Evolutionary conservation across 148 eudicot genomes (phyloP).

Genomic region (Dysphania ambrosioides): DNA sequence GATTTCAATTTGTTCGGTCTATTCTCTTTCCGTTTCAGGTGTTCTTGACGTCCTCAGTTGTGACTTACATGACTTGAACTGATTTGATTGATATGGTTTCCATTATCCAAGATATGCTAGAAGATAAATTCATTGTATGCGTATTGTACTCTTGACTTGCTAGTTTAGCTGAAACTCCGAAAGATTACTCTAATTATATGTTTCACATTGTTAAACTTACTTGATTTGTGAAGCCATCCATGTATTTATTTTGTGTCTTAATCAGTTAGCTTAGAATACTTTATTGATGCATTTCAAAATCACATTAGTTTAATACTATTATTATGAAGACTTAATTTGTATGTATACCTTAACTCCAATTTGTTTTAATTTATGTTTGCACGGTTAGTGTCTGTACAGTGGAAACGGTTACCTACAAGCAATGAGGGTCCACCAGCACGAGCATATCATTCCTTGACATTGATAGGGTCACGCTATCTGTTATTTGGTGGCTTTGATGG

Average conservation of each 20-base stretch:
- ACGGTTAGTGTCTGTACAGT: slow-evolving; percentile 71
- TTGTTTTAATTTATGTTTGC: neutral
- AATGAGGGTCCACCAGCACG: slow-evolving; percentile 80
- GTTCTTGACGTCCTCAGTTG: neutral
- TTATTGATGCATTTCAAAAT: neutral
- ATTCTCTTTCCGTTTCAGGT: neutral
- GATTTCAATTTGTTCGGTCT: too few relatives aligned
- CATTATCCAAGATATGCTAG: too few relatives aligned
- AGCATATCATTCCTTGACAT: slow-evolving; percentile 85
- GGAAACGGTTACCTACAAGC: slow-evolving; percentile 74
- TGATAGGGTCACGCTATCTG: slow-evolving; percentile 67
- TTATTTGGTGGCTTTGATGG: slow-evolving; percentile 99
- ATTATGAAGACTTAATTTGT: neutral
- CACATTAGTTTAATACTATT: neutral
- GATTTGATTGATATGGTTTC: too few relatives aligned
- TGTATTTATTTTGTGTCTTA: neutral
- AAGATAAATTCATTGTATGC: neutral
- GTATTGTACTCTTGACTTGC: neutral
- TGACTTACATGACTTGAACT: neutral
- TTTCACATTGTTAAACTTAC: neutral
- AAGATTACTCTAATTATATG: neutral
- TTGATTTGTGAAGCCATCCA: neutral
- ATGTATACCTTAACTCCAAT: neutral
- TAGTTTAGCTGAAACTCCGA: neutral
- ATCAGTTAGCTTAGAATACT: neutral